These are phyloP conservation scores for Penicillium palitans DNA, from an alignment of 2,329 filamentous ascomycete species.

Conservation along the genomic window DNA sequence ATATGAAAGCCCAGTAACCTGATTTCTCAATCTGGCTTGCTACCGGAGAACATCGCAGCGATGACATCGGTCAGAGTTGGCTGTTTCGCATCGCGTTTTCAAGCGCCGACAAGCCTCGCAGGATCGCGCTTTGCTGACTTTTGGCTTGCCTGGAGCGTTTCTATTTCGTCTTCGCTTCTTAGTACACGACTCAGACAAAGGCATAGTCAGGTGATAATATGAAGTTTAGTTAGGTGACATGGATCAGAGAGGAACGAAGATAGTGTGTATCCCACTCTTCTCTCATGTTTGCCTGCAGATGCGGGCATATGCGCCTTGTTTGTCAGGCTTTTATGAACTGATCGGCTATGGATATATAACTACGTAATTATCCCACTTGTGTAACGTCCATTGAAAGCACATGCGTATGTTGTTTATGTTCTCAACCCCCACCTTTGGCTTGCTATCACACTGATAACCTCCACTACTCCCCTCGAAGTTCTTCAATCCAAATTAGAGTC, in stretches of 20 bases:
- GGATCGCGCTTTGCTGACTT: not conserved
- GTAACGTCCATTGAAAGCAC: not conserved
- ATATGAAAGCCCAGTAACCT: not conserved
- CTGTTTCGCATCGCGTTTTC: slow-evolving; percentile 2
- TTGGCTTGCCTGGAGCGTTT: not conserved
- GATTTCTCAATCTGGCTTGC: not conserved
- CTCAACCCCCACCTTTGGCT: not conserved
- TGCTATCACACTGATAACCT: not conserved
- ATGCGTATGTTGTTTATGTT: not conserved
- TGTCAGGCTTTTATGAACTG: not conserved
- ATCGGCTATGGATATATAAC: not conserved
- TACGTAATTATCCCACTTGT: not conserved
- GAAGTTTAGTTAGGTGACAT: not conserved
- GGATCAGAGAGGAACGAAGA: not conserved
- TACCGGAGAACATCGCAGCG: slow-evolving; percentile 15
- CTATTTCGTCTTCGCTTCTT: not conserved
- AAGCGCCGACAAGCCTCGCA: slow-evolving; percentile 1
- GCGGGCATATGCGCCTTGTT: not conserved
- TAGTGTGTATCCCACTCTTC: not conserved
- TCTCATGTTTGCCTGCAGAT: not conserved
- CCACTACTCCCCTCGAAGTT: not conserved
- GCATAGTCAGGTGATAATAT: not conserved
- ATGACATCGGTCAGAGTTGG: slow-evolving; percentile 13
- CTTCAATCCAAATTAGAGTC: not conserved
- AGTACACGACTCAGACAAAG: not conserved